phyloP scores from a whole-genome alignment of 345 rosid genomes.

The Gossypium mustelinum region DNA sequence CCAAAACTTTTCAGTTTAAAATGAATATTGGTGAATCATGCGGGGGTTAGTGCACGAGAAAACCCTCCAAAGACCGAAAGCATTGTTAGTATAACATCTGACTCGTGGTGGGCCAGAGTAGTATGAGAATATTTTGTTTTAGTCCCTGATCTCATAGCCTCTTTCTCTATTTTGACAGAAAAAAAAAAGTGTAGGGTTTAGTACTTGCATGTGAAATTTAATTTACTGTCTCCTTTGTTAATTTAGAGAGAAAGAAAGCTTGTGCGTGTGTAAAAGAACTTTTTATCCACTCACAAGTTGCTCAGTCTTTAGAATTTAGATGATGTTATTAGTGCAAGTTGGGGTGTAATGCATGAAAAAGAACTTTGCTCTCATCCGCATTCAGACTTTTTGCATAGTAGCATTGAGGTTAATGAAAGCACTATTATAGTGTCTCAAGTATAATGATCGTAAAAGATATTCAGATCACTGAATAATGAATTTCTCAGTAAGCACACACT shows the following conservation, averaged over 20 bases:
- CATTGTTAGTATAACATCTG: background rate
- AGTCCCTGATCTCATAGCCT: background rate
- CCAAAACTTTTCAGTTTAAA: background rate
- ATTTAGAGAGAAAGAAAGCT: background rate
- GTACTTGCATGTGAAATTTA: background rate
- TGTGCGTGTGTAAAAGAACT: background rate
- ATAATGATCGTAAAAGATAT: background rate
- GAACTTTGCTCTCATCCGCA: background rate
- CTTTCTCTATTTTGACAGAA: background rate
- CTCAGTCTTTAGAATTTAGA: background rate
- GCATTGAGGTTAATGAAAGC: constrained; percentile 3
- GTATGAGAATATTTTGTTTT: background rate
- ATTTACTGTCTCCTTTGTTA: background rate
- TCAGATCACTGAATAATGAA: background rate
- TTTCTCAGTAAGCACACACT: constrained; percentile 8
- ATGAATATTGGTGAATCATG: background rate
- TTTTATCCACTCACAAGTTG: background rate
- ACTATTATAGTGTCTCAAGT: background rate
- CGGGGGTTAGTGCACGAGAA: background rate
- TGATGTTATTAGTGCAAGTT: constrained; percentile 8
- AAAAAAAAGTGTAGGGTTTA: background rate
- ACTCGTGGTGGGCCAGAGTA: background rate
- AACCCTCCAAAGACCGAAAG: background rate
- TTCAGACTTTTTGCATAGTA: background rate
- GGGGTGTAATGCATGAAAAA: constrained; percentile 8